Base-by-base conservation (phyloP, 2,329 filamentous ascomycete genomes). In the Fusarium pseudonygamai region DNA sequence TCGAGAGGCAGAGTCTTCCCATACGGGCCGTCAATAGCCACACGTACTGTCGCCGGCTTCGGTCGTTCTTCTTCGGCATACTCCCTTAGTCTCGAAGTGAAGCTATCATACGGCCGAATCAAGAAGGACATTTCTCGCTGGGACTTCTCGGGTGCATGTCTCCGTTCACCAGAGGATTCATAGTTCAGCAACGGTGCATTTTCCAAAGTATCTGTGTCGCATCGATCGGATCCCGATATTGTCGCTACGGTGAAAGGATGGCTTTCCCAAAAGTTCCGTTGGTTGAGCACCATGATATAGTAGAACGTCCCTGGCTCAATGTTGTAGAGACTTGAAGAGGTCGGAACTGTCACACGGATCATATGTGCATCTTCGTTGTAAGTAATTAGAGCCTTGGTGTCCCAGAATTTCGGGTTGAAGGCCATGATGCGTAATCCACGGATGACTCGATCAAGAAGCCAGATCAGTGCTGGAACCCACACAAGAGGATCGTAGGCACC, bases 201-300 rank as follows among this genome's bases (percentile, higher is more conserved):
- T 28, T 30, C 37, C 12, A 37, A 1, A 6, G 20, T 4, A 49
- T 58, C 11, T 42, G 58, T 0, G 3, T 36, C 34, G 11, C 39
- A 42, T 28, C 69, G 32, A 1, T 40, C 53, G 15, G 68, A 37
- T 47, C 75, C 67, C 15, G 68, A 47, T 14, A 80, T 69, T 7
- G 78, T 79, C 4, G 83, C 84, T 28, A 87, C 81, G 0, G 86
- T 87, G 64, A 87, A 87, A 0, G 86, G 86, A 49, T 87, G 86
- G 63, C 84, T 86, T 63, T 87, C 85, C 86, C 86, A 87, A 58
- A 78, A 46, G 76, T 65, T 60, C 80, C 80, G 43, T 16, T 39
- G 61, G 56, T 83, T 79, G 13, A 87, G 80, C 11, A 84, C 78
- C 64, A 83, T 82, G 8, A 87, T 66, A 65, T 85, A 87, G 72